A percentile compares a stretch with the other conserved stretches of the same genome.
These are phyloP conservation scores for Fagopyrum homotropicum DNA, from an alignment of 148 eudicot species.

Conservation along the genomic window DNA sequence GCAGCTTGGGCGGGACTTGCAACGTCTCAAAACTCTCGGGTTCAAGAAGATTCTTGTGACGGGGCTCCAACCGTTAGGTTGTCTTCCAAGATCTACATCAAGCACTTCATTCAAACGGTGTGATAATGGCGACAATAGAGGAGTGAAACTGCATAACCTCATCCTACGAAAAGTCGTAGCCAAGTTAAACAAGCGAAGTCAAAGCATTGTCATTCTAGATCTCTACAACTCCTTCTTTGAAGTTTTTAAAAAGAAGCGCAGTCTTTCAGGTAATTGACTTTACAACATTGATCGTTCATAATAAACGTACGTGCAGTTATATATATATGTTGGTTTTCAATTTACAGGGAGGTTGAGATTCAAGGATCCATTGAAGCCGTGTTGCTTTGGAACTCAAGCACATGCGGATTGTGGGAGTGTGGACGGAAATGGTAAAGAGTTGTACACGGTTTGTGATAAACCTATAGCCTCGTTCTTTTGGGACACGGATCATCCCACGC, in stretches of 20 bases:
- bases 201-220: conserved; percentile 31
- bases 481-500: conserved; percentile 72
- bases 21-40: not conserved
- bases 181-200: conserved; percentile 30
- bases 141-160: conserved; percentile 36
- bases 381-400: conserved; percentile 43
- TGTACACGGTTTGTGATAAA: conserved; percentile 55
- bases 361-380: conserved; percentile 55
- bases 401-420: conserved; percentile 36
- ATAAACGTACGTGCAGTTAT: no score
- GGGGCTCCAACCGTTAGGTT: conserved; percentile 8
- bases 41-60: conserved; percentile 1
- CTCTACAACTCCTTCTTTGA: conserved; percentile 38
- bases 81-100: not conserved
- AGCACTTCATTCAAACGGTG: conserved; percentile 18
- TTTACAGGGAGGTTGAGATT: conserved; percentile 16
- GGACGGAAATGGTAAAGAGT: conserved; percentile 41
- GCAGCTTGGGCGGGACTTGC: not conserved
- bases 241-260: conserved; percentile 33
- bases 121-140: conserved; percentile 29
- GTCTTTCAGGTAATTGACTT: not conserved
- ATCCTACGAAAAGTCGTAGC: conserved; percentile 37
- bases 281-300: no score
- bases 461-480: conserved; percentile 57
- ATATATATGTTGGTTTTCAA: no score